Evolutionary conservation across 768 basidiomycete species (phyloP), one percentile per base, ranked within the genome.

Genomic region (Auricularia sp.): DNA sequence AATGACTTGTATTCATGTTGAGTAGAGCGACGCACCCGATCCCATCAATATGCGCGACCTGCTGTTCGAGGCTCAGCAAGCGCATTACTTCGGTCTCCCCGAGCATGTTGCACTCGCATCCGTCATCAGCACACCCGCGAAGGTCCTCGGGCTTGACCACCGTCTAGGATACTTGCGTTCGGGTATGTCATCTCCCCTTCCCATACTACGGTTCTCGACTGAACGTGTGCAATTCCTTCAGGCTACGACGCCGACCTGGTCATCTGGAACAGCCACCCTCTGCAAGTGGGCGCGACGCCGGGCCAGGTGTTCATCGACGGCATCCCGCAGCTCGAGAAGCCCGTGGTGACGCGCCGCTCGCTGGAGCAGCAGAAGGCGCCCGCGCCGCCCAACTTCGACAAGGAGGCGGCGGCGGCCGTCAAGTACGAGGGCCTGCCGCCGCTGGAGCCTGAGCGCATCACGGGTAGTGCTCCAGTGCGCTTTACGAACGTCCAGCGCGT

Each of bases 401-500:
- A 81, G 59, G 91, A 92, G 69, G 84, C 85, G 3, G 74, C 76
- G 37, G 80, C 83, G 37, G 83, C 87, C 1, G 69, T 92, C 45
- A 67, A 79, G 44, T 84, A 85, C 66, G 85, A 92, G 35, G 92
- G 92, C 24, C 80, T 94, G 63, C 89, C 90, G 4, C 89, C 91
- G 14, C 77, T 95, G 11, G 72, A 74, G 8, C 79, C 84, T 0
- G 76, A 72, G 58, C 77, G 76, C 56, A 1, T 36, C 66, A 29
- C 29, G 29, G 29, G 29, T 29, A 71, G 70, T 10, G 66, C 70
- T 37, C 74, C 74, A 6, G 79, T 77, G 44, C 73, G 87, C 29
- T 92, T 94, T 71, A 77, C 73, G 29, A 92, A 91, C 70, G 88
- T 94, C 51, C 75, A 75, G 10, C 75, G 75, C 4, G 71, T 88